A percentile compares a stretch with the other conserved stretches of the same genome.
Evolutionary conservation across 2,329 filamentous ascomycete genomes (phyloP).

Genomic region (Knoxdaviesia proteae): DNA sequence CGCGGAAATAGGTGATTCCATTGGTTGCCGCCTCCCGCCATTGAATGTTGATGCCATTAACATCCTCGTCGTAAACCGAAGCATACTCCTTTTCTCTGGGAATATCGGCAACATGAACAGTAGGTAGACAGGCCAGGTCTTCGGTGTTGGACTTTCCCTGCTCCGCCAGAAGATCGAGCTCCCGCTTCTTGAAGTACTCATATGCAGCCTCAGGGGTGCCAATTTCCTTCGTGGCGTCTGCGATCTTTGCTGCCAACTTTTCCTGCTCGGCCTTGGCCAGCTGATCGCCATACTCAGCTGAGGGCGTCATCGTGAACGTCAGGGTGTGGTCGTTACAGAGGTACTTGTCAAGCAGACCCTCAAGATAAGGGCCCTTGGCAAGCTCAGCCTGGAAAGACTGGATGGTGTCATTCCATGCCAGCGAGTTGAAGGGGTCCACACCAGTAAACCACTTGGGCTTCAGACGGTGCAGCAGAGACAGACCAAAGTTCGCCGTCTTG

Average conservation of each 20-base stretch:
- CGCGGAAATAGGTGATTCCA: conserved; percentile 86
- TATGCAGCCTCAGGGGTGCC: conserved; percentile 53
- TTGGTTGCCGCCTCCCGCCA: conserved; percentile 92
- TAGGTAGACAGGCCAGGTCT: conserved; percentile 72
- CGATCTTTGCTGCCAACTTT: conserved; percentile 55
- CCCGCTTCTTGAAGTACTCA: conserved; percentile 51
- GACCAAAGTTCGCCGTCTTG: conserved; percentile 89
- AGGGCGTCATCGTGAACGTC: conserved; percentile 87
- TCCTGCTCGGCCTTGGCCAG: conserved; percentile 57
- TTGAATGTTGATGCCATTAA: conserved; percentile 50
- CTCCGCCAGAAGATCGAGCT: conserved; percentile 59
- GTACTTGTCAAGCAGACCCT: conserved; percentile 73
- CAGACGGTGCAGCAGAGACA: conserved; percentile 71
- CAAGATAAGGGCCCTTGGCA: conserved; percentile 59
- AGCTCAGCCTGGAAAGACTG: conserved; percentile 61
- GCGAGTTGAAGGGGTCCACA: conserved; percentile 71
- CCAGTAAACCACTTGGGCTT: conserved; percentile 93
- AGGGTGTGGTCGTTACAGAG: conserved; percentile 70
- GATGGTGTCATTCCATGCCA: conserved; percentile 83
- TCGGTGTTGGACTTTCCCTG: conserved; percentile 71
- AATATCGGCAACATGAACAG: conserved; percentile 76
- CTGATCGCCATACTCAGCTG: conserved; percentile 50
- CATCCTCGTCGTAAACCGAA: conserved; percentile 38
- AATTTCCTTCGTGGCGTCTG: conserved; percentile 44
- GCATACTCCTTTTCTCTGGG: conserved; percentile 49